phyloP scores from a whole-genome alignment of 352 stramenopile species.

The Globisporangium rhizosaccharum region DNA sequence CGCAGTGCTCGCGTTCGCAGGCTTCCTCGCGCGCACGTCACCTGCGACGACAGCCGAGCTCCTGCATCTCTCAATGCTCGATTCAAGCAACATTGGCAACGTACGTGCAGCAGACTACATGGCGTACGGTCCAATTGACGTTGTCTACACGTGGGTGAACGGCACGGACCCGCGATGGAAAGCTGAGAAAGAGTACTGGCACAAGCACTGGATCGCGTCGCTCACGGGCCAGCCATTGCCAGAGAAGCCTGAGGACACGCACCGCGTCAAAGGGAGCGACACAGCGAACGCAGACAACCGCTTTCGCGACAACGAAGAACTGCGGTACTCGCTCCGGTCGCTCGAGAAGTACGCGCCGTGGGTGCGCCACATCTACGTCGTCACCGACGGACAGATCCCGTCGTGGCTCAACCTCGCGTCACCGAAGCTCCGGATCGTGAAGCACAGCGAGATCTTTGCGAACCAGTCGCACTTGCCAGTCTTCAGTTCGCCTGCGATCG shows the following conservation, averaged over 20 bases:
- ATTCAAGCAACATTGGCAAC: slow-evolving; percentile 53
- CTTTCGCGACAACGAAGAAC: slow-evolving; percentile 93
- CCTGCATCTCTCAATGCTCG: slow-evolving; percentile 9
- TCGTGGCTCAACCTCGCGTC: slow-evolving; percentile 89
- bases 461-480: slow-evolving; percentile 89
- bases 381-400: slow-evolving; percentile 93
- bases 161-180: slow-evolving; percentile 92
- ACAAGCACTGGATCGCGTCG: slow-evolving; percentile 85
- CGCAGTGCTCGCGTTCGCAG: slow-evolving; percentile 8
- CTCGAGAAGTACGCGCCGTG: slow-evolving; percentile 94
- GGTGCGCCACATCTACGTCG: slow-evolving; percentile 92
- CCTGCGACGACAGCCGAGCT: slow-evolving; percentile 4
- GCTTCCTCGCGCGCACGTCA: slow-evolving; percentile 6
- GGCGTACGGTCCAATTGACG: slow-evolving; percentile 87
- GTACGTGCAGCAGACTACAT: slow-evolving; percentile 49
- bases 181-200: slow-evolving; percentile 83
- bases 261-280: slow-evolving; percentile 55
- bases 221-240: slow-evolving; percentile 73
- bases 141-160: slow-evolving; percentile 97
- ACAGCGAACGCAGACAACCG: slow-evolving; percentile 84
- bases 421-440: slow-evolving; percentile 79
- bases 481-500: slow-evolving; percentile 93
- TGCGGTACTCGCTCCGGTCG: slow-evolving; percentile 90
- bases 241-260: slow-evolving; percentile 38
- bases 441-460: slow-evolving; percentile 88